Conservation (phyloP, 83 land plant species). For the Thuja plicata region DNA sequence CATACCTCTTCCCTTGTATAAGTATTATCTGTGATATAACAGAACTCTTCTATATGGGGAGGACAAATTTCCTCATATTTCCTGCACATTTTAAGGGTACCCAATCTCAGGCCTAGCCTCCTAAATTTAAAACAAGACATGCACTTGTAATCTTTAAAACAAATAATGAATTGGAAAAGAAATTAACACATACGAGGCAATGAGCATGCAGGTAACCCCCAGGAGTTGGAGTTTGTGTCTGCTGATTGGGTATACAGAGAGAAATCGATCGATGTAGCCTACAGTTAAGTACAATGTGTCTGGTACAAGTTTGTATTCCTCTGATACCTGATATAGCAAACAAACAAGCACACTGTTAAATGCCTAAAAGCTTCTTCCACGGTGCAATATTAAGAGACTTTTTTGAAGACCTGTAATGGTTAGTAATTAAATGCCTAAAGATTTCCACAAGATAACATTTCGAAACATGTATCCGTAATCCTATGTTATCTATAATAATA, state of each 20-base stretch:
- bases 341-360: neutral
- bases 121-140: slow-evolving; percentile 3
- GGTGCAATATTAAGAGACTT: too few relatives aligned
- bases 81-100: slow-evolving; percentile 19
- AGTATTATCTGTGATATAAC: slow-evolving; percentile 63
- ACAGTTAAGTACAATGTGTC: slow-evolving; percentile 97
- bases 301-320: slow-evolving; percentile 93
- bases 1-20: slow-evolving; percentile 54
- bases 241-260: slow-evolving; percentile 66
- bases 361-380: neutral
- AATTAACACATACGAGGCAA: slow-evolving; percentile 79
- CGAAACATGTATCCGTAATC: too few relatives aligned
- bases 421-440: too few relatives aligned
- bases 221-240: slow-evolving; percentile 81
- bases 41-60: slow-evolving; percentile 62
- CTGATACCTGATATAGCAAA: slow-evolving; percentile 66
- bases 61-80: slow-evolving; percentile 67
- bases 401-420: too few relatives aligned
- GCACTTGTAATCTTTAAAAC: neutral
- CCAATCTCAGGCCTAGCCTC: neutral
- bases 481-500: too few relatives aligned
- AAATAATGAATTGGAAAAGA: neutral
- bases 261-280: slow-evolving; percentile 79
- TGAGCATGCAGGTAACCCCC: slow-evolving; percentile 96
- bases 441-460: too few relatives aligned